These are phyloP conservation scores for Leccinum truebloodii DNA, from an alignment of 768 basidiomycete genomes.

Conservation along the genomic window DNA sequence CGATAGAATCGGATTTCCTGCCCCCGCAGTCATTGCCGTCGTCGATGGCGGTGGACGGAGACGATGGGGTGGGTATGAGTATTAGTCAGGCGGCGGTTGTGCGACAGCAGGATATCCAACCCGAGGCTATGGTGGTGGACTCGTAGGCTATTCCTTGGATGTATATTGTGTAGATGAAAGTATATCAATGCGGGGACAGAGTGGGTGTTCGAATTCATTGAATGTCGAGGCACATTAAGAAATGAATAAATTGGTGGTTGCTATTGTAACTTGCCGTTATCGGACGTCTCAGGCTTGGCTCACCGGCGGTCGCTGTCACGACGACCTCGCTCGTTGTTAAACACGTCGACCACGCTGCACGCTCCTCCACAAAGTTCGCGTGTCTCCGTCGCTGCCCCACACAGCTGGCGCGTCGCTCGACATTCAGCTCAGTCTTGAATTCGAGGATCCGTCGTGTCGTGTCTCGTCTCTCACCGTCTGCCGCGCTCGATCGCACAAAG, in stretches of 20 bases:
- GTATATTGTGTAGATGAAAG: neutral
- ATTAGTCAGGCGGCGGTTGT: slow-evolving; percentile 1
- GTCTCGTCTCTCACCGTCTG: slow-evolving; percentile 40
- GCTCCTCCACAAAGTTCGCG: neutral
- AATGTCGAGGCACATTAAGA: neutral
- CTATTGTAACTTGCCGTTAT: slow-evolving; percentile 27
- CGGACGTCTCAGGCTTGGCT: neutral
- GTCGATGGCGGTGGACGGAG: slow-evolving; percentile 6
- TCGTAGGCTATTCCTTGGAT: slow-evolving; percentile 1
- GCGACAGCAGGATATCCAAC: slow-evolving; percentile 5
- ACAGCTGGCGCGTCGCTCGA: slow-evolving; percentile 8
- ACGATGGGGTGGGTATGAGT: neutral
- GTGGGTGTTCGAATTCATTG: slow-evolving; percentile 4
- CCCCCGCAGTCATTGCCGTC: slow-evolving; percentile 10
- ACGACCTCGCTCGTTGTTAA: slow-evolving; percentile 11
- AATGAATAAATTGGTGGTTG: slow-evolving; percentile 16
- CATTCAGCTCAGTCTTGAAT: slow-evolving; percentile 2
- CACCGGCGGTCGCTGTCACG: slow-evolving; percentile 9
- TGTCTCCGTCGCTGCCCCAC: neutral
- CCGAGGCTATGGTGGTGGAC: slow-evolving; percentile 24
- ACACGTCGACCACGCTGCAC: slow-evolving; percentile 17
- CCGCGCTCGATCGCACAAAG: slow-evolving; percentile 33
- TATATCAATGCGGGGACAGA: neutral
- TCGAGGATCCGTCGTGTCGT: slow-evolving; percentile 53
- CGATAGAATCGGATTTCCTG: slow-evolving; percentile 17